These are phyloP conservation scores for Davidsoniella australis DNA, from an alignment of 2,329 filamentous ascomycete genomes.

Conservation along the genomic window DNA sequence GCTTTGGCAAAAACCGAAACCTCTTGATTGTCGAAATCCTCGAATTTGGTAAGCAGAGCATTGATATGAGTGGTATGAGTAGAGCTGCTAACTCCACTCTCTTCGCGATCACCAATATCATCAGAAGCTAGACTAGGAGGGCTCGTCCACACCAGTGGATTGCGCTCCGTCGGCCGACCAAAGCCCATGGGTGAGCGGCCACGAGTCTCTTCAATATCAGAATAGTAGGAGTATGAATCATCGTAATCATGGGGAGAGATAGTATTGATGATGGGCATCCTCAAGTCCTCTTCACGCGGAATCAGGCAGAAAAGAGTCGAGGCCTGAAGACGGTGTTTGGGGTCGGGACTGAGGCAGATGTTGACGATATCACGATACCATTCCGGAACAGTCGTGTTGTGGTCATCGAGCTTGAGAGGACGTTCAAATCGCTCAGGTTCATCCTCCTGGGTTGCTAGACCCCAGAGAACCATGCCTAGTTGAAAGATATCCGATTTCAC, in stretches of 20 bases:
- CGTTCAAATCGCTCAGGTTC: slow-evolving; percentile 65
- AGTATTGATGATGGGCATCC: slow-evolving; percentile 15
- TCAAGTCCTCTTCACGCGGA: slow-evolving; percentile 23
- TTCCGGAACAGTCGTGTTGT: slow-evolving; percentile 48
- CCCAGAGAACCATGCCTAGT: slow-evolving; percentile 94
- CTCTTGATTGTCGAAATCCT: background rate
- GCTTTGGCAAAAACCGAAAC: slow-evolving; percentile 5
- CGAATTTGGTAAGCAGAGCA: background rate
- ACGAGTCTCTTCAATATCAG: slow-evolving; percentile 7
- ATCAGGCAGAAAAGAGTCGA: slow-evolving; percentile 54
- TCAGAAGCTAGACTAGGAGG: slow-evolving; percentile 10
- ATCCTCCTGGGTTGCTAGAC: slow-evolving; percentile 69
- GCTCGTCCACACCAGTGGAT: slow-evolving; percentile 11
- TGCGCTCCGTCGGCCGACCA: slow-evolving; percentile 8
- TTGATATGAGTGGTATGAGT: background rate
- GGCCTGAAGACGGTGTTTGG: slow-evolving; percentile 56
- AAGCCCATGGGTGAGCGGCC: slow-evolving; percentile 11
- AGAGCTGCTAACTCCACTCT: background rate
- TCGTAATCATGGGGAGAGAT: slow-evolving; percentile 14
- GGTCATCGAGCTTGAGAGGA: slow-evolving; percentile 40
- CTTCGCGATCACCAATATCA: slow-evolving; percentile 6
- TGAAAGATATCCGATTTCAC: slow-evolving; percentile 96
- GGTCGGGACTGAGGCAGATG: slow-evolving; percentile 58
- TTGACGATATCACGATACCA: slow-evolving; percentile 67
- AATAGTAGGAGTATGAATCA: slow-evolving; percentile 5